Evolutionary conservation across 495 filamentous ascomycete species (phyloP).

Genomic region (Thermochaetoides thermophila): DNA sequence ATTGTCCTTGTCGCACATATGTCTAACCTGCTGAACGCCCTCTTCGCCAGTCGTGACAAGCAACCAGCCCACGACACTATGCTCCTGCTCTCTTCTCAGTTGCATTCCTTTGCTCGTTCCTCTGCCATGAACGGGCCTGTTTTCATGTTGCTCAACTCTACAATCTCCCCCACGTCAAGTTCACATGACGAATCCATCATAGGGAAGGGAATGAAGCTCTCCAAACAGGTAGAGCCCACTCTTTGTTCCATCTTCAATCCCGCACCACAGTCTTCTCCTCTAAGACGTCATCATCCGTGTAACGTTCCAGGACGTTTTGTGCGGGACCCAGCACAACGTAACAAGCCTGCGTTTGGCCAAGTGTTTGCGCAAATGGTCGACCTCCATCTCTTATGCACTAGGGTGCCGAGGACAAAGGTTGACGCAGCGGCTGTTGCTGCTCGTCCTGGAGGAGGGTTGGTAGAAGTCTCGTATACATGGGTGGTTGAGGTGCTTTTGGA

Average conservation of each 20-base stretch:
- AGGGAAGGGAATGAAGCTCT: neutral
- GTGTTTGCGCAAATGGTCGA: slow-evolving; percentile 30
- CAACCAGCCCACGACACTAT: slow-evolving; percentile 20
- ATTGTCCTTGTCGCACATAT: slow-evolving; percentile 30
- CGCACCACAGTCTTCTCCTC: neutral
- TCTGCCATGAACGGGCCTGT: slow-evolving; percentile 11
- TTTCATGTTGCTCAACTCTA: slow-evolving; percentile 30
- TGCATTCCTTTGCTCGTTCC: slow-evolving; percentile 18
- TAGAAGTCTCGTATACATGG: slow-evolving; percentile 14
- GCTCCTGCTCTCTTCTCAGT: slow-evolving; percentile 18
- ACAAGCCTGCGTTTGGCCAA: slow-evolving; percentile 27
- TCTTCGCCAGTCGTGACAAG: slow-evolving; percentile 27
- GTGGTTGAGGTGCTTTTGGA: slow-evolving; percentile 32
- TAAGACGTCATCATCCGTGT: neutral
- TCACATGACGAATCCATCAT: neutral
- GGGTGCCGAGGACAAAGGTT: slow-evolving; percentile 15
- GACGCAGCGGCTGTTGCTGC: slow-evolving; percentile 9
- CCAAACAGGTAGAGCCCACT: slow-evolving; percentile 4
- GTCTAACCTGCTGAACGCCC: slow-evolving; percentile 23
- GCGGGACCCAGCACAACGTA: slow-evolving; percentile 2
- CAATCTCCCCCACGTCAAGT: slow-evolving; percentile 5
- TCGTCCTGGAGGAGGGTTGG: neutral
- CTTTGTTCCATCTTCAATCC: slow-evolving; percentile 26
- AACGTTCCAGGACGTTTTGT: too few species aligned
- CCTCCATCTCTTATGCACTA: slow-evolving; percentile 28